These are phyloP conservation scores for Rhizophora apiculata DNA, from an alignment of 345 rosid species.

Conservation along the genomic window DNA sequence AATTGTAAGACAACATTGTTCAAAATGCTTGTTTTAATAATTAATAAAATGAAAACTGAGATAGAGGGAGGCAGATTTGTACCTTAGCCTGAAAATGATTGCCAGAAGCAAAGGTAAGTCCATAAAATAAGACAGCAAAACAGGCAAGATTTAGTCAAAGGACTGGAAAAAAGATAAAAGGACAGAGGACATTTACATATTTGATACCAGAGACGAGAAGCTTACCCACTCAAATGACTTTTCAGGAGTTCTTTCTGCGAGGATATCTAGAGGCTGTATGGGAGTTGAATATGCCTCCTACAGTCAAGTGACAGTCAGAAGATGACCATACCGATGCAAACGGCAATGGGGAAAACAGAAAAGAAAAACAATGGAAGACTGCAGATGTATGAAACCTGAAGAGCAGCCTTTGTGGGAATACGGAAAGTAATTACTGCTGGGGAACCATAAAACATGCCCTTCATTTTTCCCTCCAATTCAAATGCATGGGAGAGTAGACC, in stretches of 20 bases:
- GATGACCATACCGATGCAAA: neutral
- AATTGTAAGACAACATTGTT: neutral
- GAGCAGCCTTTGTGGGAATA: conserved; percentile 70
- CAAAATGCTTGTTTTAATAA: neutral
- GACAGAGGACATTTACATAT: neutral
- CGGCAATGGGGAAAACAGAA: neutral
- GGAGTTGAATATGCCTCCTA: conserved; percentile 90
- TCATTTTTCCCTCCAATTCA: conserved; percentile 80
- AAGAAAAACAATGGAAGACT: neutral
- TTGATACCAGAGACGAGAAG: neutral
- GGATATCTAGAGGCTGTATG: conserved; percentile 77
- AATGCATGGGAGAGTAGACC: conserved; percentile 79
- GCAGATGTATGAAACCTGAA: conserved; percentile 52
- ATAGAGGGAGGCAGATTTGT: conserved; percentile 20
- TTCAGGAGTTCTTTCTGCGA: conserved; percentile 76
- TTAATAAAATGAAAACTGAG: neutral
- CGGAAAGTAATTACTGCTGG: conserved; percentile 93
- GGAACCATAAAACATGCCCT: conserved; percentile 72
- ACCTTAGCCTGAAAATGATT: conserved; percentile 78
- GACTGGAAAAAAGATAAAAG: neutral
- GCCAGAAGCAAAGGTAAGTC: conserved; percentile 28
- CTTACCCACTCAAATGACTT: conserved; percentile 63
- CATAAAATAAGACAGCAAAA: conserved; percentile 36
- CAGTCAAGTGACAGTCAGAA: conserved; percentile 15
- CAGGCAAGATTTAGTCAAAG: conserved; percentile 17